A percentile compares a stretch with the other conserved stretches of the same genome.
These are phyloP conservation scores for Astragalus glycyphyllos DNA, from an alignment of 306 rosid genomes.

Conservation along the genomic window DNA sequence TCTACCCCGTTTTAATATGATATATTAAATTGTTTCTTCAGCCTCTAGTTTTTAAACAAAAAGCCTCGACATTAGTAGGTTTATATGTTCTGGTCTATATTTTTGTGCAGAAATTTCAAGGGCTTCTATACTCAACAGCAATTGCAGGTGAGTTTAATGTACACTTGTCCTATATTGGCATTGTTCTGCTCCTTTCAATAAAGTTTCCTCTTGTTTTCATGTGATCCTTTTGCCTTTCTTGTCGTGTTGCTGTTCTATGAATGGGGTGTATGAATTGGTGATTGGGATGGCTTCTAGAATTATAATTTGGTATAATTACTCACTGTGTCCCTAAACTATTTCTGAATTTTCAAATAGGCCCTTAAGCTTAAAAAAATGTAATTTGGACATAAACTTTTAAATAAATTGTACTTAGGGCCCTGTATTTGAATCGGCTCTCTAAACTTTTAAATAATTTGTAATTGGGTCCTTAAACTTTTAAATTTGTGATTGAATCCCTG, in stretches of 20 bases:
- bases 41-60: not conserved
- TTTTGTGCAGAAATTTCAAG: conserved; percentile 68
- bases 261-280: not conserved
- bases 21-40: conserved; percentile 12
- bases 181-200: not conserved
- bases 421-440: no score
- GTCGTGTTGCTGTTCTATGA: not conserved
- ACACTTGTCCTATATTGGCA: not conserved
- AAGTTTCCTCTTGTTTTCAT: not conserved
- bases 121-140: conserved; percentile 54
- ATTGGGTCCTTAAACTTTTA: no score
- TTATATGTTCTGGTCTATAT: conserved; percentile 38
- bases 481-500: no score
- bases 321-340: no score
- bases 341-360: no score
- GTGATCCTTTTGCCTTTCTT: not conserved
- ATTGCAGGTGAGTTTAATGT: conserved; percentile 53
- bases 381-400: no score
- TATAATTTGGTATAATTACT: not conserved
- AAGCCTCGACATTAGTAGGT: conserved; percentile 7
- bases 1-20: not conserved
- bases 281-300: not conserved
- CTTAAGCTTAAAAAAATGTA: no score
- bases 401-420: no score
- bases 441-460: no score